These are phyloP conservation scores for Penicillium glabrum DNA, from an alignment of 2,329 filamentous ascomycete species.

Conservation along the genomic window DNA sequence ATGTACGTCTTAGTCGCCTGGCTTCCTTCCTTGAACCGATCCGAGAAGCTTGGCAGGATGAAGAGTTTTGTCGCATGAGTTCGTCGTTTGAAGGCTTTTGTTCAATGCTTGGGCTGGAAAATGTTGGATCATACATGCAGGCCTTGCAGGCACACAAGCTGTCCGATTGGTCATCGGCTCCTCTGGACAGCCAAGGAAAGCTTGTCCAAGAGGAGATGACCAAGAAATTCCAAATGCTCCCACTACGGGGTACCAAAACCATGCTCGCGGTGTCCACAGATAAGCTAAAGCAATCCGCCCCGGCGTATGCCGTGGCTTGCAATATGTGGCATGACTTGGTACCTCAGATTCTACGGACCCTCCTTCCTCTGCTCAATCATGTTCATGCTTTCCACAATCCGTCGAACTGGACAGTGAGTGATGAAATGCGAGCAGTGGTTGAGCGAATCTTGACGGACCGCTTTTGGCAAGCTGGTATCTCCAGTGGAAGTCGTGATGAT, in stretches of 20 bases:
- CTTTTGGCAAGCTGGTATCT: slow-evolving; percentile 98
- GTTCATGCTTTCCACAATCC: slow-evolving; percentile 91
- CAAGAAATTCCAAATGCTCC: slow-evolving; percentile 71
- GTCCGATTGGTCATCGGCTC: slow-evolving; percentile 76
- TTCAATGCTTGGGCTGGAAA: slow-evolving; percentile 73
- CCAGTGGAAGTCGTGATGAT: slow-evolving; percentile 90
- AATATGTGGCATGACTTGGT: slow-evolving; percentile 83
- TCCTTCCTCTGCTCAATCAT: slow-evolving; percentile 82
- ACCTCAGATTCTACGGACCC: slow-evolving; percentile 76
- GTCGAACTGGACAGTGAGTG: slow-evolving; percentile 76
- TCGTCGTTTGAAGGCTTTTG: slow-evolving; percentile 78
- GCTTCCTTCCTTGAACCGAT: slow-evolving; percentile 79
- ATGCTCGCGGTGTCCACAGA: slow-evolving; percentile 93
- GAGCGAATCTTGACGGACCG: slow-evolving; percentile 84
- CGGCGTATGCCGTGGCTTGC: slow-evolving; percentile 72
- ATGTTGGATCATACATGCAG: slow-evolving; percentile 76
- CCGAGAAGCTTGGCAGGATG: slow-evolving; percentile 74
- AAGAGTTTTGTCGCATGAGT: slow-evolving; percentile 67
- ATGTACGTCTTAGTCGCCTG: slow-evolving; percentile 70
- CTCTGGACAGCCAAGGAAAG: slow-evolving; percentile 76
- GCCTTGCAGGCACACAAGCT: slow-evolving; percentile 71
- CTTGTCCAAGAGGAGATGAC: slow-evolving; percentile 76
- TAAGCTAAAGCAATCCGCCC: slow-evolving; percentile 72
- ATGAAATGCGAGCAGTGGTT: slow-evolving; percentile 75
- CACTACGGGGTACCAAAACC: slow-evolving; percentile 83